Conservation (phyloP, 2,329 filamentous ascomycete species). For the Botrytis medusae region DNA sequence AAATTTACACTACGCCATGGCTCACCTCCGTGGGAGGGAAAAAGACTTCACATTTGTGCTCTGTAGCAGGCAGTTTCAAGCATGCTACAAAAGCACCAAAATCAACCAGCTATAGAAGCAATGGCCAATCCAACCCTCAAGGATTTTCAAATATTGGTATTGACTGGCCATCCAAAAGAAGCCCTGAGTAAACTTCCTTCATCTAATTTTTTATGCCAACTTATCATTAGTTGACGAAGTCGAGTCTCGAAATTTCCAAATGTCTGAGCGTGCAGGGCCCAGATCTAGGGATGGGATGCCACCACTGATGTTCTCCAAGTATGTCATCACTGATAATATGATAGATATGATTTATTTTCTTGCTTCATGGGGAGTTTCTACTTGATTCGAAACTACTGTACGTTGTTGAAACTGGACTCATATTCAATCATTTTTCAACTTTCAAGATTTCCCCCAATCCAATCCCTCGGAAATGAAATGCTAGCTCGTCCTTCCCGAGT, state of each 20-base stretch:
- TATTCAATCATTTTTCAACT: not conserved
- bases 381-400: not conserved
- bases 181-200: not conserved
- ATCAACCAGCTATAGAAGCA: not conserved
- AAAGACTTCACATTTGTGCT: not conserved
- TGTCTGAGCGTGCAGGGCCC: not conserved
- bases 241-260: not conserved
- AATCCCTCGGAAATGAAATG: constrained; percentile 1
- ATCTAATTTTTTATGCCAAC: not conserved
- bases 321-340: not conserved
- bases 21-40: not conserved
- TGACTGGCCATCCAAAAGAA: not conserved
- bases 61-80: not conserved
- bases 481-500: constrained; percentile 11
- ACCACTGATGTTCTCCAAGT: not conserved
- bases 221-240: not conserved
- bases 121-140: not conserved
- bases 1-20: not conserved
- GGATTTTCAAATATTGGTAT: constrained; percentile 3
- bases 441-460: not conserved
- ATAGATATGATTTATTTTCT: not conserved
- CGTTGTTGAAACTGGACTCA: not conserved
- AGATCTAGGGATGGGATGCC: not conserved
- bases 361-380: not conserved
- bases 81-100: not conserved